Base-by-base conservation (phyloP, 176 grass and related monocot genomes). In the Triticum monococcum region DNA sequence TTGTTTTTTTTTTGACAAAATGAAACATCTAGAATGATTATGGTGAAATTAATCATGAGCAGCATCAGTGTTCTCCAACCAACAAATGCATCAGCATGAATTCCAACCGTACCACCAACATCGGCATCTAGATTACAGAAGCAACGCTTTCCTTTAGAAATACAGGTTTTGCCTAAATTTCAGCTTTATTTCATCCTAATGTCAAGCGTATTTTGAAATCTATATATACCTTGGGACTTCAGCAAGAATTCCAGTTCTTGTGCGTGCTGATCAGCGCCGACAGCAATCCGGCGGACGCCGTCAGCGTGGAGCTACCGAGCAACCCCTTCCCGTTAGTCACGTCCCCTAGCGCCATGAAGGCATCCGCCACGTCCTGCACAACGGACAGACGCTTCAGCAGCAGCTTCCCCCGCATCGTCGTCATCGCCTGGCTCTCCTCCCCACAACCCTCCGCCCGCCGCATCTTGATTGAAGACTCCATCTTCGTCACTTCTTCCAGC, bases 211-310 rank as follows among this genome's bases (percentile, higher is more conserved):
- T 77, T 36, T 69, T 81, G 36, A 48, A 70, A 81, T 46, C 56
- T 67, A 30, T 11, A 66, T 88, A 75, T 91, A 88, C 82, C 82
- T 88, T 8, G 60, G 56, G 45, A 5, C 4, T 81, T 92, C 75
- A 95, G 80, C 91, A 92, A 28, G 91, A 89, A 69, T 84, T 90
- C 91, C 94, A 93, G 72, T 93, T 95, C 87, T 90, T 95, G 66
- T 91, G 80, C 2, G 91, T 82, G 38, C 91, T 95, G 82, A 95
- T 93, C 20, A 91, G 80, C 41, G 89, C 87, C 0, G 94, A 95
- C 5, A 93, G 87, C 72, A 95, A 79, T 69, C 94, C 94, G 0
- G 94, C 91, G 0, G 84, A 89, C 16, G 94, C 91, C 30, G 84
- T 86, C 9, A 93, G 81, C 22, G 85, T 63, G 72, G 91, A 86